Base-by-base conservation (phyloP, 495 filamentous ascomycete genomes). In the Penicillium lagena region DNA sequence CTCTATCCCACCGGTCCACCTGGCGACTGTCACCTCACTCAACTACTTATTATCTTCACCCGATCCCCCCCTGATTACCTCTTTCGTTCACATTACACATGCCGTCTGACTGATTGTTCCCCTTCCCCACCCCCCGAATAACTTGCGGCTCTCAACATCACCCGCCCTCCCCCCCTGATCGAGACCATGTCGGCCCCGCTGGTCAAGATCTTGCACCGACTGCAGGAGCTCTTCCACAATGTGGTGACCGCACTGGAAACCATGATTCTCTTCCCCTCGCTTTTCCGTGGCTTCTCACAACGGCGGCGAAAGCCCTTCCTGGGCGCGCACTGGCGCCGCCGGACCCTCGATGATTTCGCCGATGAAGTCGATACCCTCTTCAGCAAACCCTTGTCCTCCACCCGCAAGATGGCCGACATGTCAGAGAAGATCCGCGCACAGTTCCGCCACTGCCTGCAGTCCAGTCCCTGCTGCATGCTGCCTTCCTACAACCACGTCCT, bases 401-500 rank as follows among this genome's bases (percentile, higher is more conserved):
- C 58, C 36, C 56, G 44, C 40, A 70, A 65, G 43, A 69, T 81
- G 63, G 48, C 72, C 37, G 57, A 64, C 15, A 77, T 84, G 66
- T 83, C 82, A 1, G 66, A 64, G 45, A 68, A 69, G 60, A 76
- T 86, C 46, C 77, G 77, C 43, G 67, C 62, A n/a, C 79, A 84
- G 49, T 78, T 81, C 55, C 59, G 54, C 37, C 55, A 70, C 36
- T 77, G 74, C 43, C 62, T 85, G 8, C 64, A 76, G 45, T 60
- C 60, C 14, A 80, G 72, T 54, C 67, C 75, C 9, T 71, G 73
- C 45, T 78, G 75, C 62, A 86, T 85, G 82, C 67, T 85, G 33
- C 82, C 82, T 0, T 85, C 82, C 6, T 82, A 79, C 63, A 82
- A 75, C 46, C 71, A 82, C 52, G 74, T 71, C 1, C 66, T 86